Conservation (phyloP, 257 asterid species). For the Paraleonurus japonicus region DNA sequence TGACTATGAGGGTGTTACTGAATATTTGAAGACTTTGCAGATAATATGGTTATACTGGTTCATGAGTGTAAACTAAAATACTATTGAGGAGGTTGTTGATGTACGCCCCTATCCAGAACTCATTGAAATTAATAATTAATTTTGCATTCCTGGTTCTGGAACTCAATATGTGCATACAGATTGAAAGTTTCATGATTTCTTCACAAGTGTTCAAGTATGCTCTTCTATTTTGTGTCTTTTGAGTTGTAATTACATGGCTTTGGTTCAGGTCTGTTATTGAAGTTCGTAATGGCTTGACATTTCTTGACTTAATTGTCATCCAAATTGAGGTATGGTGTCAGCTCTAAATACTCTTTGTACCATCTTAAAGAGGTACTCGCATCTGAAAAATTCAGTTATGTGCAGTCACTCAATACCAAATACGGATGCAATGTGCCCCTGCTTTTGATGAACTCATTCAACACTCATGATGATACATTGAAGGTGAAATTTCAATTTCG, state of each 20-base stretch:
- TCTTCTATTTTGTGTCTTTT: not conserved
- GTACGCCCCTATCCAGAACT: not conserved
- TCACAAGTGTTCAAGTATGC: not conserved
- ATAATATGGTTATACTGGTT: not conserved
- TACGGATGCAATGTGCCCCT: slow-evolving; percentile 95
- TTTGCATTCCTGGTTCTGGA: slow-evolving; percentile 7
- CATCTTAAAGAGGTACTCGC: slow-evolving; percentile 19
- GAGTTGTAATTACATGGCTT: slow-evolving; percentile 19
- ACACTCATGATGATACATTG: slow-evolving; percentile 92
- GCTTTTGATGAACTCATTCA: slow-evolving; percentile 97
- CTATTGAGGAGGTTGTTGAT: not conserved
- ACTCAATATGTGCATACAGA: not conserved
- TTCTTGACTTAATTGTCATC: slow-evolving; percentile 91
- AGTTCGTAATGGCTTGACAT: slow-evolving; percentile 96
- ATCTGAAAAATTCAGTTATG: slow-evolving; percentile 32
- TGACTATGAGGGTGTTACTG: slow-evolving; percentile 3
- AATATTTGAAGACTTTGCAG: not conserved
- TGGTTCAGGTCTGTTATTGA: slow-evolving; percentile 90
- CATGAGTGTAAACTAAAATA: not conserved
- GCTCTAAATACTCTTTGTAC: not conserved
- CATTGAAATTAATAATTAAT: not conserved
- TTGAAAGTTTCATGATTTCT: not conserved
- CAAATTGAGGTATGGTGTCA: slow-evolving; percentile 80
- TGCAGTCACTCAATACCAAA: slow-evolving; percentile 75
- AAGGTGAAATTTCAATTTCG: slow-evolving; percentile 52